phyloP scores from a whole-genome alignment of 2,329 filamentous ascomycete genomes.

The Neopestalotiopsis sp. region DNA sequence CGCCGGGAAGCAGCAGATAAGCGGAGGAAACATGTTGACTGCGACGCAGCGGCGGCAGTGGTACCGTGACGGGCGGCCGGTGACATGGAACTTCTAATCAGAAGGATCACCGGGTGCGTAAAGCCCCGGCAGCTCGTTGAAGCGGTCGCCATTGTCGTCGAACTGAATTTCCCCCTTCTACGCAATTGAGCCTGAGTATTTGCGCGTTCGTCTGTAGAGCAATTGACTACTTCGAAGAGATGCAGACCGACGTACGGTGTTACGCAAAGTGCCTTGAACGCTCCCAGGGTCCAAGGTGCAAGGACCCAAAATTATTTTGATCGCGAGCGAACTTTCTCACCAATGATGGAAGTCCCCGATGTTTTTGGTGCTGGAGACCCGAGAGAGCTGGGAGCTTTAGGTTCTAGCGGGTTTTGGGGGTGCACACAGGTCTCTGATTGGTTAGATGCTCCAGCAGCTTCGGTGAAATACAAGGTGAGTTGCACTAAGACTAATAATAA shows the following conservation, averaged over 20 bases:
- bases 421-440: not conserved
- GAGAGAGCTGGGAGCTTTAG: not conserved
- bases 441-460: not conserved
- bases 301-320: not conserved
- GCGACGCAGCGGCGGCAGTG: not conserved
- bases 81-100: conserved; percentile 31
- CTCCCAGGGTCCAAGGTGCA: not conserved
- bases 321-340: not conserved
- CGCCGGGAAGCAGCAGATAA: not conserved
- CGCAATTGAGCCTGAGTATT: not conserved
- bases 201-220: not conserved
- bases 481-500: conserved; percentile 3
- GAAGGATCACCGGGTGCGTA: conserved; percentile 31
- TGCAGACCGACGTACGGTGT: not conserved
- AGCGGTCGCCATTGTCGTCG: conserved; percentile 27
- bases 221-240: not conserved
- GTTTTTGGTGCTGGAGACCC: not conserved
- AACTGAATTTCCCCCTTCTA: not conserved
- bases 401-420: not conserved
- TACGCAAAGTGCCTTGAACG: not conserved
- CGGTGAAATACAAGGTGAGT: not conserved
- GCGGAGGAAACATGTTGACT: conserved; percentile 4
- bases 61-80: conserved; percentile 17
- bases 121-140: conserved; percentile 33
- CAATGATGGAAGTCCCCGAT: not conserved